A percentile compares a stretch with the other conserved stretches of the same genome.
Evolutionary conservation across 2,329 filamentous ascomycete species (phyloP).

Genomic region (Aspergillus oerlinghausenensis): DNA sequence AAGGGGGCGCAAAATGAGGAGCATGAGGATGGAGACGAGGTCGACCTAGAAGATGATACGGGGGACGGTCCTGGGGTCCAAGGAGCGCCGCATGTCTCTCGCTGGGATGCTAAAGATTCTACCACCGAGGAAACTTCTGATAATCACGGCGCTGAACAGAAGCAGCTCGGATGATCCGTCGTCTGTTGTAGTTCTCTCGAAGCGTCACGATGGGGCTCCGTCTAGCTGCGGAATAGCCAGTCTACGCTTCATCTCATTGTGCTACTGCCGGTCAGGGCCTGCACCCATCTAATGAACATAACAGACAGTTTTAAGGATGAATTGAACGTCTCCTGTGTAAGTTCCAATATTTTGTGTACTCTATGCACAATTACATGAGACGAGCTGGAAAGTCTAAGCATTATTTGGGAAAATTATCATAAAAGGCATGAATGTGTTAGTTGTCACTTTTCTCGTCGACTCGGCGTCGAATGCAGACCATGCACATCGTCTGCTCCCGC

Average conservation of each 20-base stretch:
- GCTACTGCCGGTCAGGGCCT: not conserved
- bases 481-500: not conserved
- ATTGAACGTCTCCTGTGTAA: not conserved
- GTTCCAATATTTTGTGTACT: not conserved
- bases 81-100: not conserved
- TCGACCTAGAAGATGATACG: conserved; percentile 10
- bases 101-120: not conserved
- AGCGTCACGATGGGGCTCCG: not conserved
- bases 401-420: not conserved
- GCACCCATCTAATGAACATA: not conserved
- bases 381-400: not conserved
- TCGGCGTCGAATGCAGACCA: not conserved
- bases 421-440: not conserved
- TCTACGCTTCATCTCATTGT: not conserved
- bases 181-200: not conserved
- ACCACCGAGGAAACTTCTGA: not conserved
- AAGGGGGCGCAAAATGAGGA: conserved; percentile 17
- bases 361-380: not conserved
- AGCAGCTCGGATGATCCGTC: not conserved
- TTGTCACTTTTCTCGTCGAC: not conserved
- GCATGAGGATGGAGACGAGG: conserved; percentile 10
- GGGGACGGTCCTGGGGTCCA: conserved; percentile 7
- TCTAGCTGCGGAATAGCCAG: not conserved
- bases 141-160: not conserved
- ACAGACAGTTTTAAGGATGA: not conserved